A percentile compares a stretch with the other conserved stretches of the same genome.
Conservation (phyloP, 2,329 filamentous ascomycete genomes). For the Didymella segeticola region DNA sequence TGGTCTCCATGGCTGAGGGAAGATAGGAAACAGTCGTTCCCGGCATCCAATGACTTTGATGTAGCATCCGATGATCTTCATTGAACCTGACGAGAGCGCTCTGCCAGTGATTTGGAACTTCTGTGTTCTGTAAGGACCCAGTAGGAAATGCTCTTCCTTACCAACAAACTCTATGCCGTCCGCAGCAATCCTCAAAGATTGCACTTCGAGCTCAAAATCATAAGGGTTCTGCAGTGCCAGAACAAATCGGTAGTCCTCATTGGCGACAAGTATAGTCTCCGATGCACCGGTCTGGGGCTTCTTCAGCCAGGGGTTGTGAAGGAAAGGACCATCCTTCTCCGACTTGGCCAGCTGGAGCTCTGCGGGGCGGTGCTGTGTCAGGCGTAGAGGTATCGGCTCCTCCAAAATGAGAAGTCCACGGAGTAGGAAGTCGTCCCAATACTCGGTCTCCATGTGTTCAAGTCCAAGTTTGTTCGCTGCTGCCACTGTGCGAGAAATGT, state of each 20-base stretch:
- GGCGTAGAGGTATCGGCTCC: conserved; percentile 33
- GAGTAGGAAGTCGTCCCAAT: conserved; percentile 96
- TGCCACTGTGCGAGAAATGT: conserved; percentile 81
- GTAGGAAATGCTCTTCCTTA: conserved; percentile 66
- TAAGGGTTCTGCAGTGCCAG: conserved; percentile 93
- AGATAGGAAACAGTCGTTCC: conserved; percentile 83
- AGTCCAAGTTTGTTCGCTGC: conserved; percentile 79
- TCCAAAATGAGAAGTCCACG: conserved; percentile 74
- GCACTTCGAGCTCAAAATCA: conserved; percentile 89
- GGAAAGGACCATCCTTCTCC: conserved; percentile 74
- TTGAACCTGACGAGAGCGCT: conserved; percentile 69
- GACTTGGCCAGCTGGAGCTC: conserved; percentile 41
- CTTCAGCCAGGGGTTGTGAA: conserved; percentile 92
- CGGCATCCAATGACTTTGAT: conserved; percentile 83
- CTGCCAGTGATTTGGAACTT: conserved; percentile 74
- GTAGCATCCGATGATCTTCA: conserved; percentile 78
- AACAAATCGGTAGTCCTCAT: conserved; percentile 77
- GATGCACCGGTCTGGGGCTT: conserved; percentile 61
- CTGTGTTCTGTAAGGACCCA: conserved; percentile 85
- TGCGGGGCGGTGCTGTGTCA: conserved; percentile 44
- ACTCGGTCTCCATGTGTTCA: conserved; percentile 75
- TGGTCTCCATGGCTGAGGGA: conserved; percentile 76
- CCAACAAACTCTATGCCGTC: conserved; percentile 77
- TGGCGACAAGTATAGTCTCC: conserved; percentile 76
- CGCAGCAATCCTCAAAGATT: conserved; percentile 76